phyloP scores from a whole-genome alignment of 1,284 basidiomycete genomes.

The Cryptococcus sp. region DNA sequence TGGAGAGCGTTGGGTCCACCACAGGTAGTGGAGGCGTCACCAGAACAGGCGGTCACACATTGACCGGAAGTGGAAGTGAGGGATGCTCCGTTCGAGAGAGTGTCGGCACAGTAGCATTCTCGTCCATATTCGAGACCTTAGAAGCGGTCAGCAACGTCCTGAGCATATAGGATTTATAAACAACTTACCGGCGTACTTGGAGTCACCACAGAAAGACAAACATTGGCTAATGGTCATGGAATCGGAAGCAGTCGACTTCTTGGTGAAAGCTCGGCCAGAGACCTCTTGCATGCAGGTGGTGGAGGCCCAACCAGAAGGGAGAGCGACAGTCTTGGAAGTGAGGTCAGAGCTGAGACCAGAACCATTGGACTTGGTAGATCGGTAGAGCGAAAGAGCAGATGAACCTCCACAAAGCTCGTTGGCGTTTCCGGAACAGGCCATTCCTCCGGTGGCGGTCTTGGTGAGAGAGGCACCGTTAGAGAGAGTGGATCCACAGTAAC shows the following conservation, averaged over 20 bases:
- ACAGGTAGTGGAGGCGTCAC: not conserved
- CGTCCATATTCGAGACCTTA: conserved; percentile 18
- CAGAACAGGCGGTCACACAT: not conserved
- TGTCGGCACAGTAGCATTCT: conserved; percentile 21
- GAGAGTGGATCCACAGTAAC: conserved; percentile 26
- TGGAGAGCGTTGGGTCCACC: conserved; percentile 12
- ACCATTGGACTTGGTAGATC: conserved; percentile 3
- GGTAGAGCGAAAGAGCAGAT: conserved; percentile 12
- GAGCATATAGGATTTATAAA: conserved; percentile 11
- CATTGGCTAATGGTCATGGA: conserved; percentile 15
- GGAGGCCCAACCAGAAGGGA: conserved; percentile 7
- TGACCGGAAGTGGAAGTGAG: not conserved
- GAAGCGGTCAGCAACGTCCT: conserved; percentile 15
- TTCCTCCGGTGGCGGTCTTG: not conserved
- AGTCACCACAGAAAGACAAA: conserved; percentile 16
- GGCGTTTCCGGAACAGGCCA: conserved; percentile 3
- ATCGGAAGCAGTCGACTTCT: conserved; percentile 1
- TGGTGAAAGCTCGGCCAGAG: conserved; percentile 8
- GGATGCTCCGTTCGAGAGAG: conserved; percentile 13
- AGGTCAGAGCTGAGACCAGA: not conserved
- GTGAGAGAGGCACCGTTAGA: conserved; percentile 4
- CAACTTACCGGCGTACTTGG: not conserved
- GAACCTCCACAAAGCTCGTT: conserved; percentile 1
- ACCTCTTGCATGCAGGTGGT: conserved; percentile 6
- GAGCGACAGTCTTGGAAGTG: not conserved